A percentile compares a stretch with the other conserved stretches of the same genome.
Conservation (phyloP, 2,329 filamentous ascomycete genomes). For the Golovinomyces cichoracearum region DNA sequence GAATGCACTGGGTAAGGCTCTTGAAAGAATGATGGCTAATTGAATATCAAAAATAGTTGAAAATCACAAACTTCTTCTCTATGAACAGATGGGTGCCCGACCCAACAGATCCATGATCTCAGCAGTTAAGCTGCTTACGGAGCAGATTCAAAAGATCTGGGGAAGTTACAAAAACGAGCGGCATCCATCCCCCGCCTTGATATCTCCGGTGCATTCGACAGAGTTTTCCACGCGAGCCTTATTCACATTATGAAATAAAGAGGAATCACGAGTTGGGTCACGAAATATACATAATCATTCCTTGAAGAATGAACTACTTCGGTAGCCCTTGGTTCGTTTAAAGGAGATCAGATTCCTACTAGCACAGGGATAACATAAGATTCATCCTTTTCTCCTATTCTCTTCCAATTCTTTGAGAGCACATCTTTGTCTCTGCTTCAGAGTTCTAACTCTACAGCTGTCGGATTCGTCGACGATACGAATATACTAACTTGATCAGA, state of each 20-base stretch:
- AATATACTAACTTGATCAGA: constrained; percentile 1
- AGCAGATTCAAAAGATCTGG: neutral
- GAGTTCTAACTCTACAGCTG: neutral
- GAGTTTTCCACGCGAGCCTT: neutral
- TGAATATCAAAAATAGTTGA: neutral
- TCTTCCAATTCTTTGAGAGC: neutral
- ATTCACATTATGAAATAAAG: neutral
- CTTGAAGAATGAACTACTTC: neutral
- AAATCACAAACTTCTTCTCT: neutral
- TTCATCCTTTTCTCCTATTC: neutral
- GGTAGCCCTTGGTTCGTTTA: neutral
- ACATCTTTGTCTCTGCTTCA: neutral
- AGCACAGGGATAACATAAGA: neutral
- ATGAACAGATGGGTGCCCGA: neutral
- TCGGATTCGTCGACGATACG: neutral
- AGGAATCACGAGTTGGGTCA: neutral
- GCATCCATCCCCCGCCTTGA: neutral
- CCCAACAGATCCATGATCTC: neutral
- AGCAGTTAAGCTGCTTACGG: neutral
- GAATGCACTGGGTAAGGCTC: neutral
- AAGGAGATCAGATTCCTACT: neutral
- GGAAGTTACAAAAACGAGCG: neutral
- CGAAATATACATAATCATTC: neutral
- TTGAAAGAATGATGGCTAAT: neutral
- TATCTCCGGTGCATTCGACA: neutral